Evolutionary conservation across 257 asterid species (phyloP).

Genomic region (Capsicum rhomboideum): DNA sequence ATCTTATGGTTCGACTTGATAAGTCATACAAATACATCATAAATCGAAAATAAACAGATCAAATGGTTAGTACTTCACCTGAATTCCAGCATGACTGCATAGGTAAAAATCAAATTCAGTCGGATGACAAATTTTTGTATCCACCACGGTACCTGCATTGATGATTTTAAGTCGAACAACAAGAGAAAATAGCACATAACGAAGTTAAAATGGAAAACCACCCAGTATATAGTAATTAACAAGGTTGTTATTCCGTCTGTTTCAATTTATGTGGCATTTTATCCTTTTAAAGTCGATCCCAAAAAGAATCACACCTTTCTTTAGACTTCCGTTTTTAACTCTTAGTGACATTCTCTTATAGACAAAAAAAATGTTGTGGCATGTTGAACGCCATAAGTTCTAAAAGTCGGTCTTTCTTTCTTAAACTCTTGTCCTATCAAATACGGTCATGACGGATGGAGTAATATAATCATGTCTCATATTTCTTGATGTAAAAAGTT

Average conservation of each 20-base stretch:
- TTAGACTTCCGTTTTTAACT: background rate
- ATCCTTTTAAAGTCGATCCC: background rate
- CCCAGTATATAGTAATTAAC: background rate
- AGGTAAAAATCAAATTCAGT: constrained; percentile 91
- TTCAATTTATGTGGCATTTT: background rate
- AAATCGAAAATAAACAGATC: too few relatives aligned
- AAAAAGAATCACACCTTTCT: background rate
- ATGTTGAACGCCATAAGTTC: background rate
- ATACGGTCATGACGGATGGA: background rate
- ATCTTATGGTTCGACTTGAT: background rate
- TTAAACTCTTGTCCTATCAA: background rate
- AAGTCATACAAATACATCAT: too few relatives aligned
- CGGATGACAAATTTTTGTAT: constrained; percentile 94
- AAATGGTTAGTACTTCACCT: constrained; percentile 31
- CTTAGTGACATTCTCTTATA: background rate
- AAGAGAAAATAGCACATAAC: background rate
- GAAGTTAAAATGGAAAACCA: background rate
- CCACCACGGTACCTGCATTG: constrained; percentile 84
- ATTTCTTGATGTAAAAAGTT: background rate
- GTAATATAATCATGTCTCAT: background rate
- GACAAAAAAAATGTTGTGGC: background rate
- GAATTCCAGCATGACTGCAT: constrained; percentile 97
- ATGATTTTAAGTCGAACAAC: background rate
- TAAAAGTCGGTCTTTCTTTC: background rate
- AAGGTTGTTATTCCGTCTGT: background rate